A percentile compares a stretch with the other conserved stretches of the same genome.
Conservation (phyloP, 2,329 filamentous ascomycete genomes). For the Pseudocercospora fuligena region DNA sequence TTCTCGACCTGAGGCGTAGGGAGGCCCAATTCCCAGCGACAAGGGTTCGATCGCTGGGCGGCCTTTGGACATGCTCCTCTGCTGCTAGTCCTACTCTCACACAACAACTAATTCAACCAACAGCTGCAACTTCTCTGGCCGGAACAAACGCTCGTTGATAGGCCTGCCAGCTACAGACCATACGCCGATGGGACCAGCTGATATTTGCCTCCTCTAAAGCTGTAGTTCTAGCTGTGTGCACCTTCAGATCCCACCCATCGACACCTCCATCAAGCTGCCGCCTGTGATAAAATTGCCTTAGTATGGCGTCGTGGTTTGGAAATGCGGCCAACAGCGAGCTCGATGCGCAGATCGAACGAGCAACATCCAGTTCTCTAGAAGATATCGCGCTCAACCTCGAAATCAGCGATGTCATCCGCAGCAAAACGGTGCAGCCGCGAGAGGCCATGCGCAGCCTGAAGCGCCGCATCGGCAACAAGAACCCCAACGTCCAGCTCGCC, state of each 20-base stretch:
- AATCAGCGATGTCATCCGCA: constrained; percentile 96
- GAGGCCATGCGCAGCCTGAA: constrained; percentile 98
- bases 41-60: background rate
- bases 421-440: constrained; percentile 95
- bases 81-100: too few species aligned
- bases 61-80: too few species aligned
- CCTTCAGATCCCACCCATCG: background rate
- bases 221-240: background rate
- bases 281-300: background rate
- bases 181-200: background rate
- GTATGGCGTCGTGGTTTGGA: constrained; percentile 95
- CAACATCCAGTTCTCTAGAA: constrained; percentile 94
- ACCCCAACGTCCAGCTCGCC: constrained; percentile 94
- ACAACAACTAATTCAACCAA: background rate
- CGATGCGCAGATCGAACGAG: constrained; percentile 96
- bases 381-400: constrained; percentile 97
- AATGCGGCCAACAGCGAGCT: constrained; percentile 80
- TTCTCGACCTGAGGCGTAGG: too few species aligned
- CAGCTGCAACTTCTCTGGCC: background rate
- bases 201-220: background rate
- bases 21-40: too few species aligned
- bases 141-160: background rate
- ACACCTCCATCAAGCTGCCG: background rate
- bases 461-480: constrained; percentile 92
- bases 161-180: background rate